Conservation (phyloP, 2,329 filamentous ascomycete species). For the Colletotrichum sp. region DNA sequence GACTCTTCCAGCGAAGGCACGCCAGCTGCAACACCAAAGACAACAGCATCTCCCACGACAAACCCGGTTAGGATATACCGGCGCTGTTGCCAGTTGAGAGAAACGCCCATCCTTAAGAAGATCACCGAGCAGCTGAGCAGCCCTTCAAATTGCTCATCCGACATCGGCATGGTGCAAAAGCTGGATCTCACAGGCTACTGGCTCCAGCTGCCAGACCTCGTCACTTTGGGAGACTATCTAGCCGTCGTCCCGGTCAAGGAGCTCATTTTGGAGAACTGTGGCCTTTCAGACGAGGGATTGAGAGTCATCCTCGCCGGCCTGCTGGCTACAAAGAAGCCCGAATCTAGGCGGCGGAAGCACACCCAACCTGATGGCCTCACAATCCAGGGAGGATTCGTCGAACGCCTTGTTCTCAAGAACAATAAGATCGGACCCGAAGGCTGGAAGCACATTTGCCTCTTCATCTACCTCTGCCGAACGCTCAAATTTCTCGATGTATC, state of each 20-base stretch:
- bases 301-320: constrained; percentile 87
- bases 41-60: constrained; percentile 68
- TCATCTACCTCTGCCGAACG: constrained; percentile 87
- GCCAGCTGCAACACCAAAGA: constrained; percentile 66
- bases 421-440: constrained; percentile 88
- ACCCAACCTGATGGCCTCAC: constrained; percentile 40
- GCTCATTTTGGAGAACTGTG: constrained; percentile 84
- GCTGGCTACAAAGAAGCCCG: constrained; percentile 75
- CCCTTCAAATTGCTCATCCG: constrained; percentile 66
- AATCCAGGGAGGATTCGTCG: constrained; percentile 74
- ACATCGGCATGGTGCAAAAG: constrained; percentile 79
- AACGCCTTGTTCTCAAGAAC: constrained; percentile 87
- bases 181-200: constrained; percentile 86
- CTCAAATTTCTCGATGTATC: constrained; percentile 88
- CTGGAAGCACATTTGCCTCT: constrained; percentile 90
- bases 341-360: constrained; percentile 55
- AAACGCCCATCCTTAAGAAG: constrained; percentile 90
- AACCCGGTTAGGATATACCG: constrained; percentile 93
- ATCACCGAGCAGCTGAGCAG: constrained; percentile 87
- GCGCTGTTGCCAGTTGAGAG: constrained; percentile 90
- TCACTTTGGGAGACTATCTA: constrained; percentile 91
- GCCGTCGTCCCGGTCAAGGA: constrained; percentile 92
- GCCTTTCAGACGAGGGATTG: constrained; percentile 84
- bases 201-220: constrained; percentile 80
- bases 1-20: constrained; percentile 53